Evolutionary conservation across 345 rosid species (phyloP), one percentile per base, ranked within the genome.

Genomic region (Citrus reticulata): DNA sequence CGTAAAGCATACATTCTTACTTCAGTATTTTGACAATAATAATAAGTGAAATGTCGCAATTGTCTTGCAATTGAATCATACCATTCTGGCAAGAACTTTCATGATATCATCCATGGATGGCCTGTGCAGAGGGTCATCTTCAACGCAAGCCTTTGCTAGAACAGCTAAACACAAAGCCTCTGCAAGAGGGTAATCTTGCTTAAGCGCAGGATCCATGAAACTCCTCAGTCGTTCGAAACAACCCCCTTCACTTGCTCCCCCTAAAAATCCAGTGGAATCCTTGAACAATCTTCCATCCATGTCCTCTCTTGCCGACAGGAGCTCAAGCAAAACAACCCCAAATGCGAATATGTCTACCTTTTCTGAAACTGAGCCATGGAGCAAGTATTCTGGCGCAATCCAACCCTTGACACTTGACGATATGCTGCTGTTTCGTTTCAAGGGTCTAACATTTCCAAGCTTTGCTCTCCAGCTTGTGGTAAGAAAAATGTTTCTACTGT

Each of bases 81-180:
- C 82, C 86, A 84, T 84, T 83, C 88, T 87, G 59, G 83, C 87
- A 73, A 89, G 88, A 51, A 91, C 88, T 83, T 89, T 91, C 19
- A 88, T 68, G 74, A 84, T 84, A 60, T 89, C 91, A 77, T 88
- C 85, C 83, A 84, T 86, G 4, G 87, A 87, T 30, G 95, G 93
- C 76, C 91, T 82, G 59, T 81, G 88, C 54, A 78, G 68, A 79
- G 92, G 93, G 34, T 89, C 92, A 64, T 88, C 91, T 67, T 85
- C 90, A 7, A 88, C 82, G 65, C 93, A 87, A 9, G 92, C 89
- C 86, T 85, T 87, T 4, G 92, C 93, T 78, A 91, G 78, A 81
- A 89, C 87, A 32, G 88, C 85, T 27, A 91, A 79, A 73, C 91
- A 87, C 32, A 89, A 74, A 27, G 91, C 95, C 63, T 91, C 92